Evolutionary conservation across 2,329 filamentous ascomycete species (phyloP), one percentile per base, ranked within the genome.

Genomic region (Metarhizium sp.): DNA sequence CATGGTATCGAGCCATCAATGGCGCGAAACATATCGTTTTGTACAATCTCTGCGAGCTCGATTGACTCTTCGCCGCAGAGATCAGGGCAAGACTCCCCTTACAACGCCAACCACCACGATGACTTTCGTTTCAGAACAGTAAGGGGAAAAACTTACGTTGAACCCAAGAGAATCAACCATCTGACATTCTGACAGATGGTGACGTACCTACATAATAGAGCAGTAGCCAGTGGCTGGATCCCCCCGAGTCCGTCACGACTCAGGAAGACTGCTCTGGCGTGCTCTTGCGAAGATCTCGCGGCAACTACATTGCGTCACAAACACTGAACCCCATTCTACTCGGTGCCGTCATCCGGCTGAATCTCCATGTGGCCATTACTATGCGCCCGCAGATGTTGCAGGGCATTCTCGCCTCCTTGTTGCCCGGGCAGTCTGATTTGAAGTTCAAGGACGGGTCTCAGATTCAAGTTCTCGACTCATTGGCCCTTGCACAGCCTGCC

Each of bases 351-450:
- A 69, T 71, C 53, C 70, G 69, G 52, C 68, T 78, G 55, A 76
- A 77, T 58, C 67, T 74, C 20, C 66, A 69, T 16, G 74, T 77
- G 38, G 75, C 74, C 14, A 69, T 78, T 56, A 78, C 77, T 10
- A 76, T 79, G 73, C 72, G 71, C 10, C 74, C 74, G 2, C 70
- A 76, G 49, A 75, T 75, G 55, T 74, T 75, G 32, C 68, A 72
- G 20, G 72, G 72, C 16, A 73, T 78, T 40, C 68, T 77, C 57
- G 64, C 68, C n/a, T 67, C 67, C 0, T 58, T 78, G 29, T 57
- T 69, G 7, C 66, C 69, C 6, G 66, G 66, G 38, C 73, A 77
- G 54, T 71, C 66, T 0, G 74, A 77, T 58, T 63, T 78, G 32
- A 64, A 67, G 46, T 67, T 75, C 55, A 68, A 67, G 42, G 67